Conservation (phyloP, 768 basidiomycete genomes). For the Tulasnella calospora region DNA sequence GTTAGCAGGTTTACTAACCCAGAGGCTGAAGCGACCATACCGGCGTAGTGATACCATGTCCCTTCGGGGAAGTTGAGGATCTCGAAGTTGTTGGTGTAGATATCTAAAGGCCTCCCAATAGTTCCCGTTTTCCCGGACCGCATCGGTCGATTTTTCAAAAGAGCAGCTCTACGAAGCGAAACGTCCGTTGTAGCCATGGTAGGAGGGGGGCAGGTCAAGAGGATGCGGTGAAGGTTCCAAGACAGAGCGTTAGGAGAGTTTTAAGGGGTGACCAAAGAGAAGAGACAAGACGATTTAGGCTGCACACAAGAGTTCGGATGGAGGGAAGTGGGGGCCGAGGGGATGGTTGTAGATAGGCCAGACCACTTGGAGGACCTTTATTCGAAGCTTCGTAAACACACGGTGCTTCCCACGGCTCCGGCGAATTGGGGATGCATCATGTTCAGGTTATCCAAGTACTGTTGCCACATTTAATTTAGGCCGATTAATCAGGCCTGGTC, state of each 20-base stretch:
- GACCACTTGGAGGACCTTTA: neutral
- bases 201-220: too few relatives aligned
- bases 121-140: slow-evolving; percentile 38
- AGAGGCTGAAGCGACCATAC: slow-evolving; percentile 41
- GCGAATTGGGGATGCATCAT: neutral
- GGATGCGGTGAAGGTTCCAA: neutral
- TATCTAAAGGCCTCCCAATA: slow-evolving; percentile 45
- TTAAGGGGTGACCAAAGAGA: neutral
- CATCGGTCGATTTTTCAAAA: neutral
- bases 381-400: too few relatives aligned
- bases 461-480: too few relatives aligned
- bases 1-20: neutral
- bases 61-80: slow-evolving; percentile 52
- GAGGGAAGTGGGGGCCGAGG: neutral
- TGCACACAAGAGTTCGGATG: neutral
- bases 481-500: too few relatives aligned
- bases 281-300: neutral
- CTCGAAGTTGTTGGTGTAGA: slow-evolving; percentile 58
- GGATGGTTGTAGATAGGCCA: neutral
- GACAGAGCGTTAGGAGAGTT: neutral
- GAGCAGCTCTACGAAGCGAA: neutral
- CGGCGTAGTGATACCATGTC: slow-evolving; percentile 73
- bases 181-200: neutral
- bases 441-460: too few relatives aligned
- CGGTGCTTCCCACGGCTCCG: neutral